These are phyloP conservation scores for Geosmithia putterillii DNA, from an alignment of 2,329 filamentous ascomycete genomes.

Conservation along the genomic window DNA sequence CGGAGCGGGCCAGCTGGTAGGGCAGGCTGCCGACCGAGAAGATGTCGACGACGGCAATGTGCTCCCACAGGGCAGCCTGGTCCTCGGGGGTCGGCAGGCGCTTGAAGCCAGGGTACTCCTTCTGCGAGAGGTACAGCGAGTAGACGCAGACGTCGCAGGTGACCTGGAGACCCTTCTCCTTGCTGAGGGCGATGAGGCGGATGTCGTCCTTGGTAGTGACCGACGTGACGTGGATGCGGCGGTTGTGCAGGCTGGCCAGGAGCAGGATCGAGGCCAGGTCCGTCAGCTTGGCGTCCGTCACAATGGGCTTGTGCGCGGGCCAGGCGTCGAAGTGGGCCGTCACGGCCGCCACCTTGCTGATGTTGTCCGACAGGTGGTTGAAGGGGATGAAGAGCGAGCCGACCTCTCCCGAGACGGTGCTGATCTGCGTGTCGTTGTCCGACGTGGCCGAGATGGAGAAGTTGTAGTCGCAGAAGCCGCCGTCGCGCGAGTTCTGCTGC, in stretches of 20 bases:
- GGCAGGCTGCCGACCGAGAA: slow-evolving; percentile 71
- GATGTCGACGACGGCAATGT: slow-evolving; percentile 61
- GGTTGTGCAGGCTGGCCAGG: slow-evolving; percentile 64
- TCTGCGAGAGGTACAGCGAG: slow-evolving; percentile 60
- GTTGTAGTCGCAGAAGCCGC: slow-evolving; percentile 67
- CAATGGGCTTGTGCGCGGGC: slow-evolving; percentile 66
- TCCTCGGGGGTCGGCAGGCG: slow-evolving; percentile 56
- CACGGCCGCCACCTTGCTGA: slow-evolving; percentile 71
- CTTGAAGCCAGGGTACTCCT: slow-evolving; percentile 55
- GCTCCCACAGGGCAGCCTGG: slow-evolving; percentile 62
- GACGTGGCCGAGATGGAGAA: slow-evolving; percentile 65
- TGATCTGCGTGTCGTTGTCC: slow-evolving; percentile 62
- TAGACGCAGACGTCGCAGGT: slow-evolving; percentile 78
- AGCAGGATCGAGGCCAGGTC: slow-evolving; percentile 72
- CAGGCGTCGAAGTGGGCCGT: slow-evolving; percentile 69
- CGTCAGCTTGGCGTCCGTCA: slow-evolving; percentile 70
- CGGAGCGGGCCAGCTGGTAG: slow-evolving; percentile 55
- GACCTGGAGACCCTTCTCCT: slow-evolving; percentile 69
- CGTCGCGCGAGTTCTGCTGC: slow-evolving; percentile 56
- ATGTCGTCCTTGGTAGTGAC: slow-evolving; percentile 74
- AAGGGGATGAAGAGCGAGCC: slow-evolving; percentile 75
- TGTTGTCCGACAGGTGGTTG: slow-evolving; percentile 70
- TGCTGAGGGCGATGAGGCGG: slow-evolving; percentile 62
- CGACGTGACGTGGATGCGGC: slow-evolving; percentile 69
- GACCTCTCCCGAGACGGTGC: slow-evolving; percentile 58